Evolutionary conservation across 2,329 filamentous ascomycete species (phyloP), one percentile per base, ranked within the genome.

Genomic region (Colletotrichum incanum): DNA sequence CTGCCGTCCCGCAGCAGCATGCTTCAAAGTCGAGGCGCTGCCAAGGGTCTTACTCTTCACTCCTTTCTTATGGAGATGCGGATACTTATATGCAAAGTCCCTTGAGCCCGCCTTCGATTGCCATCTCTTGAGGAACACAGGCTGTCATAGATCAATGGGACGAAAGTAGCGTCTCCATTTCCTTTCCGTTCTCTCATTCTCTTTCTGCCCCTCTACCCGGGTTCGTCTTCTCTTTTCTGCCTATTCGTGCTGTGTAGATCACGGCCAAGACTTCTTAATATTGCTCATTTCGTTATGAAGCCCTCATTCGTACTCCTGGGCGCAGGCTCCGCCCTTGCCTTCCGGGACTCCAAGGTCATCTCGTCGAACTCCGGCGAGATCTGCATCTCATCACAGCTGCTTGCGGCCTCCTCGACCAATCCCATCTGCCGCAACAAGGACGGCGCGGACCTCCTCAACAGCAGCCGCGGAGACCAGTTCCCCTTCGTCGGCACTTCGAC

Each of bases 371-470:
- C 73, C 26, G 70, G 60, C 34, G 73, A 73, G 23, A 66, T 74
- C 28, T 74, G 73, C 49, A 70, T 74, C 54, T 74, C 73, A 3
- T 74, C 73, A 2, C 71, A 67, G 49, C 73, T 73, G 2, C 62
- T 74, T 52, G 59, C 73, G 11, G 73, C 73, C 6, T 73, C 68
- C 34, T 72, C 64, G 20, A 63, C 39, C 59, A 72, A 67, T 14
- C 49, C 63, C 56, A 58, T 70, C 67, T 70, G 49, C 74, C 73
- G n/a, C 71, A 72, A 72, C 74, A 37, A 79, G 74, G 34, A 68
- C 70, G n/a, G 62, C 63, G 7, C 71, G 62, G 1, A 76, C 55
- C 56, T 77, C 74, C 2, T 73, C 64, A 4, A 11, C 63, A 39
- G 11, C 59, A 34, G 37, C 28, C 31, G 52, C 52, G 58, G 18